phyloP scores from a whole-genome alignment of 2,329 filamentous ascomycete genomes.

The Fusarium oxysporum region DNA sequence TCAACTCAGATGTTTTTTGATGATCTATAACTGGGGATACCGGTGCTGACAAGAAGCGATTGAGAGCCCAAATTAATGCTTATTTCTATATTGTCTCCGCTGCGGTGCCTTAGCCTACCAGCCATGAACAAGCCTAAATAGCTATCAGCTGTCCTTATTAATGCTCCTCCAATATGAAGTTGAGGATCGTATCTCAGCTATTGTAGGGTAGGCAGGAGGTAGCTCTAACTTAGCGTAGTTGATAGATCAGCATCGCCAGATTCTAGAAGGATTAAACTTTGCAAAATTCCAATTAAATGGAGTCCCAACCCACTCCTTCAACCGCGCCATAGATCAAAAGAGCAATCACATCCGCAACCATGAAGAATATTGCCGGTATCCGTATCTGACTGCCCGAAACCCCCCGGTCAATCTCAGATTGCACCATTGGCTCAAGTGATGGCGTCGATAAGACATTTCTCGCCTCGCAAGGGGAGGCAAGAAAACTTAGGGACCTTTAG shows the following conservation, averaged over 20 bases:
- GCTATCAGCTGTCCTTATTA: background rate
- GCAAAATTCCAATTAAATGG: conserved; percentile 30
- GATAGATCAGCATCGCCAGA: background rate
- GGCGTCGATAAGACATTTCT: conserved; percentile 27
- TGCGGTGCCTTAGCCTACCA: background rate
- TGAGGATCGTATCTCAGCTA: background rate
- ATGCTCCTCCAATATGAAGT: background rate
- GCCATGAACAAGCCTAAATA: background rate
- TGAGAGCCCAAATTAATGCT: background rate
- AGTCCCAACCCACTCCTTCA: conserved; percentile 16
- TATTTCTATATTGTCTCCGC: background rate
- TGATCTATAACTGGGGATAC: too few species aligned
- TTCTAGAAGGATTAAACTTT: conserved; percentile 27
- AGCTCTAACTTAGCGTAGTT: background rate
- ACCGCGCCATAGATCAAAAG: conserved; percentile 33
- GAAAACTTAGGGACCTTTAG: background rate
- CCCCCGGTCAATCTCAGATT: conserved; percentile 22
- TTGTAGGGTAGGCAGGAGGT: conserved; percentile 5
- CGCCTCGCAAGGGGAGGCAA: background rate
- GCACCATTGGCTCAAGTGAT: conserved; percentile 28
- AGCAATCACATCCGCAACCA: conserved; percentile 29
- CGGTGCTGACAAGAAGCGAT: background rate
- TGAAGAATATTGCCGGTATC: conserved; percentile 14
- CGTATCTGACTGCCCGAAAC: conserved; percentile 6
- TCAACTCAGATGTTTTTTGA: background rate